A percentile compares a stretch with the other conserved stretches of the same genome.
These are phyloP conservation scores for Candida ovalis DNA, from an alignment of 805 yeast genomes.

Conservation along the genomic window DNA sequence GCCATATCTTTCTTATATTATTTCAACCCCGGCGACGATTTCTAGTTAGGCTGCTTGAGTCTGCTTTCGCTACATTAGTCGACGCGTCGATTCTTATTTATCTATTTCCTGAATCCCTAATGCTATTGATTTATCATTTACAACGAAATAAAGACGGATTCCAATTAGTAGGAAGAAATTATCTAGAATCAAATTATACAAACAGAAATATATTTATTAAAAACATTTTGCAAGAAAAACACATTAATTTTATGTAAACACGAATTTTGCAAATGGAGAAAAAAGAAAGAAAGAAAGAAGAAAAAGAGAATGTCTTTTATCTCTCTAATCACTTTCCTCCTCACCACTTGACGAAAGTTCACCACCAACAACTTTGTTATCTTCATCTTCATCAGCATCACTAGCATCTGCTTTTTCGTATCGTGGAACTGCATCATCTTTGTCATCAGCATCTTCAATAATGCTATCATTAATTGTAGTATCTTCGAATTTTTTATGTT, in stretches of 20 bases:
- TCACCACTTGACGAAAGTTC: slow-evolving; percentile 23
- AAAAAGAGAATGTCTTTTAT: not conserved
- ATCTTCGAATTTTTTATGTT: slow-evolving; percentile 41
- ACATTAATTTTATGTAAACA: no score
- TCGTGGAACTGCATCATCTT: slow-evolving; percentile 22
- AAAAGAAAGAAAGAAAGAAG: not conserved
- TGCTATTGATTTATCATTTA: no score
- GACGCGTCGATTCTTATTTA: no score
- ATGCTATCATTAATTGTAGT: slow-evolving; percentile 8
- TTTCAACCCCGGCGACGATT: no score
- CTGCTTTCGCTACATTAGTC: not conserved
- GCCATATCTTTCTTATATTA: not conserved
- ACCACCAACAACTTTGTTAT: slow-evolving; percentile 24
- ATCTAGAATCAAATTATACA: no score
- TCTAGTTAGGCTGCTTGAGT: no score
- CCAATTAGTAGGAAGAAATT: no score
- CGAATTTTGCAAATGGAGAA: not conserved
- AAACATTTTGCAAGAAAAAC: no score
- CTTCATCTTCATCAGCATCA: slow-evolving; percentile 25
- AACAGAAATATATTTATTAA: no score
- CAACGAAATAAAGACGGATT: no score
- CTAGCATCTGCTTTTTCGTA: slow-evolving; percentile 17
- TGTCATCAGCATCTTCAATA: slow-evolving; percentile 15
- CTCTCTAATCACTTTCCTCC: slow-evolving; percentile 6
- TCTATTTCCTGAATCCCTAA: no score